phyloP scores from a whole-genome alignment of 345 rosid genomes.

The Erodium maritimum region DNA sequence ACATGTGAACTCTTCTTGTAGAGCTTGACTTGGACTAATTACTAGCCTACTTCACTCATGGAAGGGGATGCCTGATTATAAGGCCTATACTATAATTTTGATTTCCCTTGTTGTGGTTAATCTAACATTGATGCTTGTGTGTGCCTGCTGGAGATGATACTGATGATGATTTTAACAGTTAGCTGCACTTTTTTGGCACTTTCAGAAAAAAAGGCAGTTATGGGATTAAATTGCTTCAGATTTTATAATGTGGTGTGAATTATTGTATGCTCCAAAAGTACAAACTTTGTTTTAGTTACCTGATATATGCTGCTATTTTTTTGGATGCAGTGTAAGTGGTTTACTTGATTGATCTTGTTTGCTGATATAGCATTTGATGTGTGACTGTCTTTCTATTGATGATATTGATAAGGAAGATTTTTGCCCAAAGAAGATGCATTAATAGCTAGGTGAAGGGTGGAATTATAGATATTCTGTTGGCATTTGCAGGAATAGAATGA shows the following conservation, averaged over 20 bases:
- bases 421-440: not conserved
- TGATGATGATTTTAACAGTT: not conserved
- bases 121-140: not conserved
- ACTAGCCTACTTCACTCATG: not conserved
- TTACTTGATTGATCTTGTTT: not conserved
- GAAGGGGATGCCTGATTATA: not conserved
- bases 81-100: not conserved
- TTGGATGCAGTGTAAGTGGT: not conserved
- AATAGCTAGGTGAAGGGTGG: not conserved
- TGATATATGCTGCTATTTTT: not conserved
- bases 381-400: not conserved
- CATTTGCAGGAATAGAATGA: not conserved
- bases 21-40: not conserved
- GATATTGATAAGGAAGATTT: not conserved
- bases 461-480: not conserved
- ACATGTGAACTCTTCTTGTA: conserved; percentile 3
- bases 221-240: not conserved
- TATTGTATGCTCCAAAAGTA: not conserved
- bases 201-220: too few species aligned
- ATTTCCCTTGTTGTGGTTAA: not conserved
- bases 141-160: not conserved
- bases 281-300: not conserved
- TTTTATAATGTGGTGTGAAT: not conserved
- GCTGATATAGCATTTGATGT: not conserved
- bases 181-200: not conserved